Percentiles rank a stretch among this genome's conserved stretches.
These are phyloP conservation scores for Thalassiosira oceanica DNA, from an alignment of 352 stramenopile genomes.

Conservation along the genomic window DNA sequence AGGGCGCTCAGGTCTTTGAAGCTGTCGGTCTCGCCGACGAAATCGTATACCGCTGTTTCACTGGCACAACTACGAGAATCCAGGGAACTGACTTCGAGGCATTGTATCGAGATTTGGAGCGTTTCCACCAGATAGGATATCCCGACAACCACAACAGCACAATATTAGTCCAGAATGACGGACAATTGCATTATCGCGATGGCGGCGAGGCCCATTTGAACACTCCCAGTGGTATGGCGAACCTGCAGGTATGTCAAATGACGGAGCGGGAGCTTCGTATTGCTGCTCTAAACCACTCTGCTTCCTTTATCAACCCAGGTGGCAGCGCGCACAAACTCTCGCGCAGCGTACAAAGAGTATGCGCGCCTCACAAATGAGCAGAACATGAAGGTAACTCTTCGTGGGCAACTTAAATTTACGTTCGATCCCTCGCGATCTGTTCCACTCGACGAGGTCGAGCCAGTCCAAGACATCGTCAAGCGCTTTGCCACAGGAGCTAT, in stretches of 20 bases:
- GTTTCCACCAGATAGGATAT: constrained; percentile 89
- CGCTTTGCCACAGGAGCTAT: constrained; percentile 95
- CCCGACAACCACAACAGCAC: constrained; percentile 75
- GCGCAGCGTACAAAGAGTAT: constrained; percentile 91
- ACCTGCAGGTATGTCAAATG: no score
- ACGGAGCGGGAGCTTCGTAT: no score
- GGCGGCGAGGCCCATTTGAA: no score
- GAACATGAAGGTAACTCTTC: constrained; percentile 89
- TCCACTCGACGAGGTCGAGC: constrained; percentile 91
- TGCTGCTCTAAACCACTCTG: no score
- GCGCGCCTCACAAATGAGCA: constrained; percentile 87
- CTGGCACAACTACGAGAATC: constrained; percentile 84
- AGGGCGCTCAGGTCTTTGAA: constrained; percentile 88
- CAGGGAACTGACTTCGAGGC: constrained; percentile 91
- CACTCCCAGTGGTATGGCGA: no score
- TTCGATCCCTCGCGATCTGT: constrained; percentile 88
- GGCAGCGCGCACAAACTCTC: constrained; percentile 88
- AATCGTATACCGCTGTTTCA: constrained; percentile 86
- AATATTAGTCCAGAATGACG: constrained; percentile 90
- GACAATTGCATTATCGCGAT: constrained; percentile 95
- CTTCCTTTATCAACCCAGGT: no score
- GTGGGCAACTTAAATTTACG: constrained; percentile 93
- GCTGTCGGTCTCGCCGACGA: constrained; percentile 85
- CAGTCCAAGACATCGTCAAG: constrained; percentile 91
- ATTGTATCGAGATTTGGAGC: constrained; percentile 91